Conservation (phyloP, 2,329 filamentous ascomycete species). For the Diaporthe sp. region DNA sequence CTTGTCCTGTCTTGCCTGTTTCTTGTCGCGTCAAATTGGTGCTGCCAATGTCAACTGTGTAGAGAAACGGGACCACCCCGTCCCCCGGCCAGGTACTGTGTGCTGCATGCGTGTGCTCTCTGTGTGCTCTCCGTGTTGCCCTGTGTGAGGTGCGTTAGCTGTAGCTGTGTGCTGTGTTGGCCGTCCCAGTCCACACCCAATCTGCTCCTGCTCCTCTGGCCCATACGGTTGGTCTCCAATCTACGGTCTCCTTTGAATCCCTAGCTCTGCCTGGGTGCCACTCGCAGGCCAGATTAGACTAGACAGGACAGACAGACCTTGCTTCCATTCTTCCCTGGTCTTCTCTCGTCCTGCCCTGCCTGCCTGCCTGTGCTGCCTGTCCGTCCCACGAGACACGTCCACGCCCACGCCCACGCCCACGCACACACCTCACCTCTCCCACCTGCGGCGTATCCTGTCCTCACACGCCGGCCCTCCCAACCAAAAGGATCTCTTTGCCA, state of each 20-base stretch:
- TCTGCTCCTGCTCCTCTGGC: constrained; percentile 17
- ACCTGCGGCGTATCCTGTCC: constrained; percentile 2
- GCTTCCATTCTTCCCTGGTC: constrained; percentile 29
- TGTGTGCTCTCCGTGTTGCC: neutral
- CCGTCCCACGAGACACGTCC: constrained; percentile 18
- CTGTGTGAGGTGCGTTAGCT: neutral
- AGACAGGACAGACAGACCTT: constrained; percentile 13
- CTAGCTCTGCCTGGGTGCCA: constrained; percentile 19
- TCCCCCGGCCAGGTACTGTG: neutral
- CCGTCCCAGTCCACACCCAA: neutral
- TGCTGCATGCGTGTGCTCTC: neutral
- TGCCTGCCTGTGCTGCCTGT: constrained; percentile 14
- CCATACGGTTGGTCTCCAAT: neutral
- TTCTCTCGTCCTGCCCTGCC: constrained; percentile 9
- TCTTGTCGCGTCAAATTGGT: constrained; percentile 17
- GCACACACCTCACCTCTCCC: neutral
- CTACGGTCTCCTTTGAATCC: constrained; percentile 12
- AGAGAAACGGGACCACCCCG: neutral
- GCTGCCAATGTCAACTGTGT: constrained; percentile 5
- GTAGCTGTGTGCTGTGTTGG: constrained; percentile 7
- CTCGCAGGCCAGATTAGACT: neutral
- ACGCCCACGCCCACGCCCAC: neutral
- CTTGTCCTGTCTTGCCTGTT: constrained; percentile 12
- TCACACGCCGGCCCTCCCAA: constrained; percentile 1
- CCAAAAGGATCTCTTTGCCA: neutral